Evolutionary conservation across 495 filamentous ascomycete genomes (phyloP).

Genomic region (Durotheca rogersii): DNA sequence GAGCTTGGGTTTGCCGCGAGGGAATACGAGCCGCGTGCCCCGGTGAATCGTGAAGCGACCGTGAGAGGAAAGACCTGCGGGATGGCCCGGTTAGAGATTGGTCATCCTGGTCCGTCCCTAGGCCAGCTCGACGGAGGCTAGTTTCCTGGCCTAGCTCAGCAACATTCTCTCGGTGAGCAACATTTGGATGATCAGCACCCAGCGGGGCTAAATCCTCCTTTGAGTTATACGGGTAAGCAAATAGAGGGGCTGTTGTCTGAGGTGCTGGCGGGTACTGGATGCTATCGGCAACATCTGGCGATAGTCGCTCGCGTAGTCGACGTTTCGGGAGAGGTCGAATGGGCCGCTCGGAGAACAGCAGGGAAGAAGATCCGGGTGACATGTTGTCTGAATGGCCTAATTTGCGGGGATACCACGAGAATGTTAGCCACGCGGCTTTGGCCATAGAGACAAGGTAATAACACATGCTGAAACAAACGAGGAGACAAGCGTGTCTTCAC

Average conservation of each 20-base stretch:
- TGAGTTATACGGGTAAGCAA: slow-evolving; percentile 67
- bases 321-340: slow-evolving; percentile 92
- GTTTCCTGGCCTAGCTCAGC: slow-evolving; percentile 35
- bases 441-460: slow-evolving; percentile 10
- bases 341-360: slow-evolving; percentile 79
- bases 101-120: slow-evolving; percentile 42
- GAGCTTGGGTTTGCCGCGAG: slow-evolving; percentile 34
- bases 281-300: slow-evolving; percentile 76
- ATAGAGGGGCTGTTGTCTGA: slow-evolving; percentile 65
- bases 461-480: slow-evolving; percentile 15
- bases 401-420: slow-evolving; percentile 22
- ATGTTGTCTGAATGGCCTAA: slow-evolving; percentile 40
- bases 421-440: slow-evolving; percentile 35
- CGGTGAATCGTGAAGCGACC: slow-evolving; percentile 28
- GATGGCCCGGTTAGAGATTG: slow-evolving; percentile 36
- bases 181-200: slow-evolving; percentile 18
- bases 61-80: slow-evolving; percentile 28
- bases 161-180: slow-evolving; percentile 34
- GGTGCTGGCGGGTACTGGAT: slow-evolving; percentile 79
- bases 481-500: no score
- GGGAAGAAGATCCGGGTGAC: slow-evolving; percentile 72
- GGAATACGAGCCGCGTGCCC: slow-evolving; percentile 31
- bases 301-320: slow-evolving; percentile 78
- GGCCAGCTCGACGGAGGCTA: slow-evolving; percentile 30
- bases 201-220: slow-evolving; percentile 38